Evolutionary conservation across 1,284 basidiomycete species (phyloP), one percentile per base, ranked within the genome.

Genomic region (Cutaneotrichosporon sp.): DNA sequence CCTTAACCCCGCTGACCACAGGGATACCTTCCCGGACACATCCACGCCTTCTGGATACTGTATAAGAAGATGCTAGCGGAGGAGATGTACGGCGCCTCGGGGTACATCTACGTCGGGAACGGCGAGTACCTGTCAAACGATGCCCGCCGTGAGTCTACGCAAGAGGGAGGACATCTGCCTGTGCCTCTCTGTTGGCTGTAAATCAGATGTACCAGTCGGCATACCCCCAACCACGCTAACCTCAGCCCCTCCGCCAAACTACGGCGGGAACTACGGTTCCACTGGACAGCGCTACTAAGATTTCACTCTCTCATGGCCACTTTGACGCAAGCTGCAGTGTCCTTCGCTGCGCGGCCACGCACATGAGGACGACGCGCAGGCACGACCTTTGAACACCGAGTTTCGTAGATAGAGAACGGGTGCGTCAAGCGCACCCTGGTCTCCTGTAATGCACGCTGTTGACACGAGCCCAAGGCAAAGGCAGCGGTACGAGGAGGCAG

Each of bases 51-150:
- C 76, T 83, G 87, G 87, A 68, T 80, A 53, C 73, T 77, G 57
- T 80, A 68, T 60, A 71, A 65, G 64, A 69, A 65, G 63, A 90
- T 90, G 81, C 84, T 88, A 71, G 90, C 90, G 0, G 89, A 91
- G 73, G 89, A 91, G 72, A 82, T 84, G 58, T 90, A 88, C 75
- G 89, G 89, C 6, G 77, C 76, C 6, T 87, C 86, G 32, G 88
- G 88, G 32, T 90, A 87, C 80, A 70, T 67, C 10, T 79, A 80
- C 65, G 63, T 81, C 57, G 79, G 79, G 21, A 79, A 80, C 67
- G 80, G 80, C 55, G 68, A 80, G 56, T 81, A 78, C 61, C 73
- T 72, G 2, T 38, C 51, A 9, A 32, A 18, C 55, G 51, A 53
- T 56, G 5, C 42, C 18, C 60, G 60, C n/a, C 57, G 57, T 58